Evolutionary conservation across 768 basidiomycete genomes (phyloP), one percentile per base, ranked within the genome.

Genomic region (Boletus speciosus): DNA sequence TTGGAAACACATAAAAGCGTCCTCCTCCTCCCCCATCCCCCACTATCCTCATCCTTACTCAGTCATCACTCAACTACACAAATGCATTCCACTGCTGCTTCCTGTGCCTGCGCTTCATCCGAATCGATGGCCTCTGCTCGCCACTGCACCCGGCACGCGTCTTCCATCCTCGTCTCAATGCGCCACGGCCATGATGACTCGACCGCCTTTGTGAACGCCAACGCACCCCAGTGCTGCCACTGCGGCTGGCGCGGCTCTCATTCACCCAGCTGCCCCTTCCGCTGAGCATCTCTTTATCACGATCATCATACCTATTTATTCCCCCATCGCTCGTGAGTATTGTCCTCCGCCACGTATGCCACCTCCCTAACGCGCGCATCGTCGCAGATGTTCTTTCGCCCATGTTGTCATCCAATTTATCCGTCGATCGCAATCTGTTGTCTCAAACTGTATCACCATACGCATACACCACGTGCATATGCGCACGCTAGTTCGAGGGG

Each of bases 151-250:
- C 52, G 44, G 14, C 42, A 52, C 45, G 34, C 59, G 39, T 47
- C 62, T 36, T 15, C 69, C 21, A 57, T 63, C 31, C 65, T 66
- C 57, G 63, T 66, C 47, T 60, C 63, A 32, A 52, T 39, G 54
- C 61, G 62, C 46, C 58, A 57, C 50, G 58, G 63, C 12, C 54
- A 55, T 48, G 62, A 64, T 37, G 68, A 67, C 58, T 57, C 70
- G 55, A 50, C 59, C 56, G 57, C 71, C 46, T 65, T 72, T 35
- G 66, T 76, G 49, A 73, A 81, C 73, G 74, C 77, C 62, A 82
- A 78, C 74, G 76, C 81, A n/a, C 85, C 87, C 55, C 85, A 87
- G 68, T 89, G 87, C 73, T 87, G 85, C 76, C 85, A 87, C 67
- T 89, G 87, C 58, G 85, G 85, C 61, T 85, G 77, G 76, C 82